Evolutionary conservation across 75 land plant species (phyloP).

Genomic region (Selaginella tamariscina): DNA sequence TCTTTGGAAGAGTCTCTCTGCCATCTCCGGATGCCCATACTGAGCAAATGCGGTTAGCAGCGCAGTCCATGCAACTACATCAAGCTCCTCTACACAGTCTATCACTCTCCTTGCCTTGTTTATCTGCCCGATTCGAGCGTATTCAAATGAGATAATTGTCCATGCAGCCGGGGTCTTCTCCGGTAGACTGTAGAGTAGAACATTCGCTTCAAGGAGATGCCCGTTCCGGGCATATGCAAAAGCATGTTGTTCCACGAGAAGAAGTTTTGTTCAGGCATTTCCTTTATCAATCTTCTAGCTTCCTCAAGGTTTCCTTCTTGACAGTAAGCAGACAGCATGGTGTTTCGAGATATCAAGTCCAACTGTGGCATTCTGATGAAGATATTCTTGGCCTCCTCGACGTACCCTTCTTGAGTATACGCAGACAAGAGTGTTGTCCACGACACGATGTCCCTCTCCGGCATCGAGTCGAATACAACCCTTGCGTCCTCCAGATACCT

Average conservation of each 20-base stretch:
- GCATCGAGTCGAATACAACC: neutral
- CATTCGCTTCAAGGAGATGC: neutral
- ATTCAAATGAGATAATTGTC: neutral
- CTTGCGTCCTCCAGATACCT: neutral
- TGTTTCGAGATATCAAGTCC: neutral
- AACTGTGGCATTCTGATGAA: neutral
- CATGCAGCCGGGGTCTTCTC: neutral
- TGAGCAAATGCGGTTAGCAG: neutral
- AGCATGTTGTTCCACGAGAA: neutral
- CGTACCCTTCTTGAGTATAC: neutral
- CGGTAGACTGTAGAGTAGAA: neutral
- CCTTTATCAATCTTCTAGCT: neutral
- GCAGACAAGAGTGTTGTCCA: neutral
- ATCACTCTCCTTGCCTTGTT: neutral
- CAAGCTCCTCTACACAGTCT: neutral
- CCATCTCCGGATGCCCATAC: neutral
- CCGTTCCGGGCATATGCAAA: neutral
- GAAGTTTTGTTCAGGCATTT: neutral
- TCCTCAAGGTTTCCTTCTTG: neutral
- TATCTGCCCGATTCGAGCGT: neutral
- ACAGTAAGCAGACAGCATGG: neutral
- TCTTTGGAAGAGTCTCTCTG: neutral
- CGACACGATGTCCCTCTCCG: neutral
- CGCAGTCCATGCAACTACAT: neutral
- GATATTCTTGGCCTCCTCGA: conserved; percentile 4